Evolutionary conservation across 805 yeast species (phyloP).

Genomic region (Wickerhamiella australiensis): DNA sequence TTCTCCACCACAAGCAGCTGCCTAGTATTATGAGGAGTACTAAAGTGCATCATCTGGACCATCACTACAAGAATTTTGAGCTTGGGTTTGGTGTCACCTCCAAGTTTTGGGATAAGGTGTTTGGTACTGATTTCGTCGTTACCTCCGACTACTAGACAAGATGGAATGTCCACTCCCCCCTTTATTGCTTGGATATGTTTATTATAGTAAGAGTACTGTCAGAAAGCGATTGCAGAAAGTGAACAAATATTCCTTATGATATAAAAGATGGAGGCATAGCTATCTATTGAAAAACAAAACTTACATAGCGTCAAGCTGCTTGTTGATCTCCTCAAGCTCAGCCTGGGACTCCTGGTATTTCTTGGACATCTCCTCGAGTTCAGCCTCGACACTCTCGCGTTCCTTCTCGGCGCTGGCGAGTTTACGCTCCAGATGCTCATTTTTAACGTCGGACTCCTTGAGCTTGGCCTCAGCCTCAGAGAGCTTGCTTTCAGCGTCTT

Average conservation of each 20-base stretch:
- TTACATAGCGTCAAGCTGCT: conserved; percentile 44
- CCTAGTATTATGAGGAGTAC: conserved; percentile 66
- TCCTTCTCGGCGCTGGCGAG: conserved; percentile 85
- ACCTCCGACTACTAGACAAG: conserved; percentile 6
- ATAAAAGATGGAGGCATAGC: neutral
- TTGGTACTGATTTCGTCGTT: conserved; percentile 55
- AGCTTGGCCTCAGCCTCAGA: conserved; percentile 87
- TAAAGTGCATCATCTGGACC: conserved; percentile 89
- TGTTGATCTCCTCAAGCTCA: conserved; percentile 92
- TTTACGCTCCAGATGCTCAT: conserved; percentile 91
- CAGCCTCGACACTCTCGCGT: conserved; percentile 81
- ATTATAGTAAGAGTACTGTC: too few species aligned
- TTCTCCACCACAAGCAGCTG: conserved; percentile 75
- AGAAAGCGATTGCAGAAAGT: too few species aligned
- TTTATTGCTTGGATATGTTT: neutral
- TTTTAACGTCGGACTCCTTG: conserved; percentile 90
- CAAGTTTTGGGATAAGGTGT: conserved; percentile 85
- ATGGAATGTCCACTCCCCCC: too few species aligned
- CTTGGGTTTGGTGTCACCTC: conserved; percentile 94
- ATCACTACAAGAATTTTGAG: conserved; percentile 94
- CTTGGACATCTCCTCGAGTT: conserved; percentile 74
- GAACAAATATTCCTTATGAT: neutral
- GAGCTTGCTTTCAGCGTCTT: conserved; percentile 78
- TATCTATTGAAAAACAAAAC: neutral
- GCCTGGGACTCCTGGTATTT: conserved; percentile 76